phyloP scores from a whole-genome alignment of 164 flowering plant genomes.

The Paratinospora sagittata region DNA sequence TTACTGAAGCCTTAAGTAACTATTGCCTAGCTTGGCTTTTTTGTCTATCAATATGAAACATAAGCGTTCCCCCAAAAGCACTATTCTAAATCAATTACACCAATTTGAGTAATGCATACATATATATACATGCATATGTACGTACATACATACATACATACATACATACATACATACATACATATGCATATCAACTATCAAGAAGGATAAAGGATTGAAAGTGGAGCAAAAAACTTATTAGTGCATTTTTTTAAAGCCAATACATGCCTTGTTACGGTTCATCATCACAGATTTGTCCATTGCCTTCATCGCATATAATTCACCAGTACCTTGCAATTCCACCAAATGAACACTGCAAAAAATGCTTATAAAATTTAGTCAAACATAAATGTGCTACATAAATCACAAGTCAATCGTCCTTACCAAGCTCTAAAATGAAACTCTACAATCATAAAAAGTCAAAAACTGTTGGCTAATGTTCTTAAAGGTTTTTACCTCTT shows the following conservation, averaged over 20 bases:
- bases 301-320: constrained; percentile 83
- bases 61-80: neutral
- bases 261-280: constrained; percentile 78
- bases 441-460: too few species aligned
- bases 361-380: neutral
- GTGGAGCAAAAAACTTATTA: neutral
- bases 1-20: too few species aligned
- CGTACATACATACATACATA: neutral
- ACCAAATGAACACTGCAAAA: constrained; percentile 77
- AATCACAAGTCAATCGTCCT: neutral
- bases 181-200: too few species aligned
- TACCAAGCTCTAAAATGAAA: neutral
- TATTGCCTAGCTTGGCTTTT: neutral
- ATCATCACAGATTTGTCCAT: constrained; percentile 79
- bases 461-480: too few species aligned
- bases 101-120: neutral
- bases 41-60: neutral
- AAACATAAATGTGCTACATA: neutral
- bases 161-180: neutral
- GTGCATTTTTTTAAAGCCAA: neutral
- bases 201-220: neutral
- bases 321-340: constrained; percentile 64
- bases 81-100: neutral
- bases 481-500: too few species aligned
- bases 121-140: neutral